Evolutionary conservation across 2,329 filamentous ascomycete genomes (phyloP).

Genomic region (Cryphonectria japonica): DNA sequence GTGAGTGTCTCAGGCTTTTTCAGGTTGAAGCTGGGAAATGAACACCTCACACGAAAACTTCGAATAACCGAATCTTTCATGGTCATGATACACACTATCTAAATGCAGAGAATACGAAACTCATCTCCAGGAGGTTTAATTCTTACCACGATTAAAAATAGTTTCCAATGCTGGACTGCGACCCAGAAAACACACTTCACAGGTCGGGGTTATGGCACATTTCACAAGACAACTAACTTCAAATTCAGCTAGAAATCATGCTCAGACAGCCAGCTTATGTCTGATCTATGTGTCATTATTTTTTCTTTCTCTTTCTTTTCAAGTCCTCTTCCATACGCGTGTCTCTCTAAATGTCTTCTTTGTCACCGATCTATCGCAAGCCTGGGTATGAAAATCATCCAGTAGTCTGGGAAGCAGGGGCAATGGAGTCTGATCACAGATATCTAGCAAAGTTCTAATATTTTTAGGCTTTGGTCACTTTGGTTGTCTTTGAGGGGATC

Average conservation of each 20-base stretch:
- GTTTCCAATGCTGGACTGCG: too few species aligned
- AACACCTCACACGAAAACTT: too few species aligned
- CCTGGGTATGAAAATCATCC: slow-evolving; percentile 38
- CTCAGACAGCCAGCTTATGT: neutral
- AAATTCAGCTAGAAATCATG: neutral
- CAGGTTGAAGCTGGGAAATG: too few species aligned
- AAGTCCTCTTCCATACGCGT: slow-evolving; percentile 44
- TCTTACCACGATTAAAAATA: too few species aligned
- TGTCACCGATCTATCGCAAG: slow-evolving; percentile 22
- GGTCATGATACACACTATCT: too few species aligned
- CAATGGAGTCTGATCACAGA: slow-evolving; percentile 41
- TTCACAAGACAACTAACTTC: neutral
- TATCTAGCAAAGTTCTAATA: slow-evolving; percentile 30
- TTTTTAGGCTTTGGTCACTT: neutral
- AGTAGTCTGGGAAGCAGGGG: slow-evolving; percentile 40
- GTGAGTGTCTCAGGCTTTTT: too few species aligned
- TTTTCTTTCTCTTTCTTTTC: slow-evolving; percentile 33
- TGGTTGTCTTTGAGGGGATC: neutral
- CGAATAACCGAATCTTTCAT: too few species aligned
- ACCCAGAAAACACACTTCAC: too few species aligned
- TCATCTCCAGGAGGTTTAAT: too few species aligned
- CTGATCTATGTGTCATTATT: slow-evolving; percentile 29
- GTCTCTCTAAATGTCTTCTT: neutral
- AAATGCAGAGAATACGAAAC: too few species aligned
- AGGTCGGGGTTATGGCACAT: too few species aligned